Conservation (phyloP, 768 basidiomycete genomes). For the Phanerochaete sordida region DNA sequence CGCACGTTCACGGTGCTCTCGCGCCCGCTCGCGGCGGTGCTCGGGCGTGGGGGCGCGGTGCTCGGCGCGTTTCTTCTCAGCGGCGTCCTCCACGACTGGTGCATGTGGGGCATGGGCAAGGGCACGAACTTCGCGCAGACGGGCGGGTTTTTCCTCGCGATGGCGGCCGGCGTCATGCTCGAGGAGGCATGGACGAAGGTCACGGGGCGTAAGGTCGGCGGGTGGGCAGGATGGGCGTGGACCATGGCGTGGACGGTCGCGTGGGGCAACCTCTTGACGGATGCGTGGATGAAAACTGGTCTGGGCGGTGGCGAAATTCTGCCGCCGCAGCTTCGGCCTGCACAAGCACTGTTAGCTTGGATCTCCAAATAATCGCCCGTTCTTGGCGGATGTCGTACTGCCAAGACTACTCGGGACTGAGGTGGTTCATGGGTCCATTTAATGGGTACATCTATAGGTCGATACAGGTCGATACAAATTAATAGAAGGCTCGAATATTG, state of each 20-base stretch:
- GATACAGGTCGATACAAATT: too few species aligned
- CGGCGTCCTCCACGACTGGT: constrained; percentile 54
- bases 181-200: constrained; percentile 45
- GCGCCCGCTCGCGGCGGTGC: constrained; percentile 29
- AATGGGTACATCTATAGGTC: too few species aligned
- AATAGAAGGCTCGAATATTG: too few species aligned
- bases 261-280: constrained; percentile 48
- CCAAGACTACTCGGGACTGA: too few species aligned
- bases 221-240: constrained; percentile 52
- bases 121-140: constrained; percentile 43
- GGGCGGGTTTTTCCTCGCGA: constrained; percentile 54
- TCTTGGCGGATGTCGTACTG: too few species aligned
- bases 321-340: not conserved
- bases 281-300: constrained; percentile 31
- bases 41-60: constrained; percentile 48
- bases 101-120: constrained; percentile 54
- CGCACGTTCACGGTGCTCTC: constrained; percentile 26
- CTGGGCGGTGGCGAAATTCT: constrained; percentile 8
- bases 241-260: constrained; percentile 40
- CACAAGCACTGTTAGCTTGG: not conserved
- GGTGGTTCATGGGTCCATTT: too few species aligned
- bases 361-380: not conserved
- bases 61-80: constrained; percentile 60
- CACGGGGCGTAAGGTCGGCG: constrained; percentile 47
- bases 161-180: constrained; percentile 47